phyloP scores from a whole-genome alignment of 805 yeast genomes.

The Saturnispora mendoncae region DNA sequence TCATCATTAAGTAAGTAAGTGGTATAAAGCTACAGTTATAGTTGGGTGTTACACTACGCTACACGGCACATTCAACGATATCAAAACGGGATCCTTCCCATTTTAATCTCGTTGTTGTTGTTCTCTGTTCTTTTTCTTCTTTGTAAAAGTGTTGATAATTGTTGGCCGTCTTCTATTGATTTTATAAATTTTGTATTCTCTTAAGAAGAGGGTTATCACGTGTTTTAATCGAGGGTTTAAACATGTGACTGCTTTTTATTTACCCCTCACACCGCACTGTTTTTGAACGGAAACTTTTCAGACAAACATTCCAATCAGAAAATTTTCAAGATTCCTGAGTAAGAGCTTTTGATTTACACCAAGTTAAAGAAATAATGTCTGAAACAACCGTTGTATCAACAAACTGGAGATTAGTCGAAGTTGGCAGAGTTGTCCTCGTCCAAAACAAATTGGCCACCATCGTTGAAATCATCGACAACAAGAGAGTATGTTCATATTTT shows the following conservation, averaged over 20 bases:
- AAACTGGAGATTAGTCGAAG: constrained; percentile 99
- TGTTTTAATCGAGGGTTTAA: constrained; percentile 3
- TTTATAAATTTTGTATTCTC: no score
- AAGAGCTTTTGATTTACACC: background rate
- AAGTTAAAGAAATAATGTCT: constrained; percentile 39
- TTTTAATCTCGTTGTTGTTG: background rate
- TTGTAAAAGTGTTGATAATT: background rate
- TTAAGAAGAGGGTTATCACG: constrained; percentile 6
- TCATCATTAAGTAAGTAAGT: constrained; percentile 19
- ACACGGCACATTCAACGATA: no score
- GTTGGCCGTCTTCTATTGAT: background rate
- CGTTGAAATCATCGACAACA: constrained; percentile 98
- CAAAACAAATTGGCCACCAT: constrained; percentile 92
- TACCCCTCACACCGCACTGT: constrained; percentile 8
- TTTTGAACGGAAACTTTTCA: background rate
- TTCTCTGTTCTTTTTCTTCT: background rate
- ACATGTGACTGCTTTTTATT: constrained; percentile 1
- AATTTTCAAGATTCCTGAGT: background rate
- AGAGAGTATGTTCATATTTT: constrained; percentile 63
- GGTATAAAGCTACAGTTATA: background rate
- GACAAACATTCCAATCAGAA: background rate
- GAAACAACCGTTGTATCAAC: constrained; percentile 68
- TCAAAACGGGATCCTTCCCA: background rate
- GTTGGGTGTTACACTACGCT: no score
- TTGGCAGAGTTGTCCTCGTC: constrained; percentile 96